Base-by-base conservation (phyloP, 2,329 filamentous ascomycete species). In the Colletotrichum musae region DNA sequence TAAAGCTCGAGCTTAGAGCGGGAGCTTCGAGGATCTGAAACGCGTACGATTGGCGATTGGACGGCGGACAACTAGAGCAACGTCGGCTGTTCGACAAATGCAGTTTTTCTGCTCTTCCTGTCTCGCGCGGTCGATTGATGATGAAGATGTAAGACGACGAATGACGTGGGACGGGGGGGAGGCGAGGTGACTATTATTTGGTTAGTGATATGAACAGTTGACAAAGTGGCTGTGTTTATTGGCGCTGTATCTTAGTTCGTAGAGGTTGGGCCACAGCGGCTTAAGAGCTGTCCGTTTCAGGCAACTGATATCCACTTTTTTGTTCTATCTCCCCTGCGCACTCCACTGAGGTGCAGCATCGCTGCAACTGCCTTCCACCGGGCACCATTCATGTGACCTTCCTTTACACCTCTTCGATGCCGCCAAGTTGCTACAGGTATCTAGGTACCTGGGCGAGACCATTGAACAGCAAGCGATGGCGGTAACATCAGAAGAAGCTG, bases 211-310 rank as follows among this genome's bases (percentile, higher is more conserved):
- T 41, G 57, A 41, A 45, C 32, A 54, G 41, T 13, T 26, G 56
- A 53, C 21, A 51, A 36, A n/a, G 67, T 70, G 67, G 67, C 67
- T 66, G 51, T 61, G 67, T 65, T 21, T 56, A 6, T 12, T 15
- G 12, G 18, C 45, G 24, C 32, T 48, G 32, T 16, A n/a, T 26
- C 45, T 52, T 41, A 39, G 21, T 45, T 60, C 24, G 24, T 28
- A 50, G 45, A 53, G 47, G 50, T 54, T 45, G n/a, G 45, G 18
- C 12, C 18, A 12, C 28, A 26, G 45, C 45, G 45, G 6, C 18
- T 7, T 9, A 28, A 48, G 43, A 57, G 67, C 62, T 67, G 26
- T 70, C 67, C 67, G 67, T 21, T 61, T 57, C 56, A 41, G 67
- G 62, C 28, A 70, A 36, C 13, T 12, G 28, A 24, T 15, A 1